Evolutionary conservation across 2,329 filamentous ascomycete genomes (phyloP), one percentile per base, ranked within the genome.

Genomic region (Cladosporium phlei): DNA sequence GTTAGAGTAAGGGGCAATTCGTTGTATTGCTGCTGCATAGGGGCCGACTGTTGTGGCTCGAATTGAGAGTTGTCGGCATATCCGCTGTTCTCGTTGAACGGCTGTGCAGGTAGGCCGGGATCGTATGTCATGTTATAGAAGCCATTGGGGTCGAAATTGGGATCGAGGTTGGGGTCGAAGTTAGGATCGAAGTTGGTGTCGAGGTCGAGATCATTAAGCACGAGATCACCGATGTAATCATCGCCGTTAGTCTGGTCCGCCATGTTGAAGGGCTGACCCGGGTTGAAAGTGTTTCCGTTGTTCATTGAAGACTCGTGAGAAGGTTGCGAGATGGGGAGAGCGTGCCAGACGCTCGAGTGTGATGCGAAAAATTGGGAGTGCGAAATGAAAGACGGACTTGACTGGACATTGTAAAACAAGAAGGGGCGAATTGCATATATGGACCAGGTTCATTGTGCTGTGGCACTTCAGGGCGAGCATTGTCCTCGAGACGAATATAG

Each of bases 261-360:
- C 30, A 21, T 35, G 5, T 28, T 35, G 11, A 16, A 28, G 30
- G 29, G 24, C 6, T 37, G 16, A 11, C 16, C 14, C 12, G 32
- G 32, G 29, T 43, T 24, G 21, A 43, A n/a, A 8, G 28, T 33
- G 28, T 33, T 33, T 12, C 28, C 14, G 29, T 20, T 34, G 28
- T 19, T 43, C 20, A 32, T 25, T 16, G 29, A 14, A n/a, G 16
- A 5, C 7, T 19, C 17, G 28, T 25, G 17, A 4, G 21, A 22
- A 11, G 22, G 11, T 45, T 12, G 17, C 42, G 29, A 22, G 27
- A 28, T 28, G n/a, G 16, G n/a, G 7, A 19, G 37, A 45, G 33
- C 32, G 42, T 45, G 21, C 42, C 42, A 25, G 42, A 45, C 42
- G 42, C 24, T 37, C 24, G 4, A 28, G 14, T 37, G 29, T 45